Evolutionary conservation across 352 stramenopile genomes (phyloP).

Genomic region (Phytopythium vexans): DNA sequence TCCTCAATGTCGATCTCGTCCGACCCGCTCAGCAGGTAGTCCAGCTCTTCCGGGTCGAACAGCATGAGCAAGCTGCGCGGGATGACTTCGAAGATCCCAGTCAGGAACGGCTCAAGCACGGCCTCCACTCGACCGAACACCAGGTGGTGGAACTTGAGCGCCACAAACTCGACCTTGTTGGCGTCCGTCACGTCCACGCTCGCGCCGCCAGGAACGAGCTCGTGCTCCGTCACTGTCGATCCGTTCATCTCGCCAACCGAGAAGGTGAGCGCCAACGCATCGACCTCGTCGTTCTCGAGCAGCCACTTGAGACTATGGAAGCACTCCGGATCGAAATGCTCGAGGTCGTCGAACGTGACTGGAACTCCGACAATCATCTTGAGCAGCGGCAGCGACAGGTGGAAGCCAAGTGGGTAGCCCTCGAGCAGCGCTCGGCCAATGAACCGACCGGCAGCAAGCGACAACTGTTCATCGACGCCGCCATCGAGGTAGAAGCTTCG

Average conservation of each 20-base stretch:
- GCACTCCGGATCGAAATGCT: constrained; percentile 39
- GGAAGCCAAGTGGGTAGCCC: constrained; percentile 84
- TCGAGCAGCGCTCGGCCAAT: constrained; percentile 54
- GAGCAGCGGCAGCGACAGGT: constrained; percentile 91
- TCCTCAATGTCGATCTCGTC: constrained; percentile 93
- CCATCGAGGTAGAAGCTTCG: constrained; percentile 32
- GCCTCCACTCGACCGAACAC: constrained; percentile 85
- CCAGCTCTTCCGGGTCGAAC: constrained; percentile 95
- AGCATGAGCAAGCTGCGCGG: constrained; percentile 88
- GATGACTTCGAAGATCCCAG: constrained; percentile 94
- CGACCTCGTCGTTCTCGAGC: constrained; percentile 36
- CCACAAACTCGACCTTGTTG: constrained; percentile 90
- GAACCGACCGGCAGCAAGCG: constrained; percentile 26
- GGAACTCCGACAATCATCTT: constrained; percentile 93
- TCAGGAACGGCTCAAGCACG: constrained; percentile 79
- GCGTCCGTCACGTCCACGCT: constrained; percentile 84
- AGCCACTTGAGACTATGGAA: constrained; percentile 44
- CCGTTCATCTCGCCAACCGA: constrained; percentile 20
- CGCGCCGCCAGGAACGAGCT: constrained; percentile 27
- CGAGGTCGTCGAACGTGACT: constrained; percentile 87
- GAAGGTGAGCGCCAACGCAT: constrained; percentile 44
- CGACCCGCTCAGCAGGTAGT: constrained; percentile 92
- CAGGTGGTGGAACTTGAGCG: constrained; percentile 88
- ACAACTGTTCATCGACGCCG: constrained; percentile 15
- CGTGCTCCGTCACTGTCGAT: constrained; percentile 8